These are phyloP conservation scores for Oryza meyeriana DNA, from an alignment of 176 grass and related monocot species.

Conservation along the genomic window DNA sequence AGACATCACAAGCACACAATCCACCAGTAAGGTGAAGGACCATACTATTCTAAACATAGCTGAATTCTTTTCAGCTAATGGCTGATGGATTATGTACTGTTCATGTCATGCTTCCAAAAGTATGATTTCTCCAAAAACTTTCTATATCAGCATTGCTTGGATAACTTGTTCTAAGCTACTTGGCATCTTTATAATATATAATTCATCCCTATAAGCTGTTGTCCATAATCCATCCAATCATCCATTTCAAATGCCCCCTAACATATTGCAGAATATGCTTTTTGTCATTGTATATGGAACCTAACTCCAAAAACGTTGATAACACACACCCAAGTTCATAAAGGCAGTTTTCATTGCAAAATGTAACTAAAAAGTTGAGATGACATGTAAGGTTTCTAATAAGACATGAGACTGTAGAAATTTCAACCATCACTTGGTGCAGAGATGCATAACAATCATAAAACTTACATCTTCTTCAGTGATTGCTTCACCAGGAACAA, in stretches of 20 bases:
- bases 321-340: neutral
- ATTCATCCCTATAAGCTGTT: no score
- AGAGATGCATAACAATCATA: neutral
- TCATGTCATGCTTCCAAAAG: no score
- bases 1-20: neutral
- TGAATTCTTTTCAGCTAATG: no score
- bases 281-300: neutral
- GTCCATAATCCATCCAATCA: no score
- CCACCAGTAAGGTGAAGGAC: neutral
- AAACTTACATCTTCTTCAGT: slow-evolving; percentile 87
- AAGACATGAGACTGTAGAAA: neutral
- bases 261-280: neutral
- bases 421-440: neutral
- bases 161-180: no score
- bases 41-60: neutral
- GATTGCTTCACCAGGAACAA: slow-evolving; percentile 73
- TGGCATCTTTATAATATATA: no score
- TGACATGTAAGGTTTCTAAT: neutral
- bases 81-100: no score
- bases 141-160: no score
- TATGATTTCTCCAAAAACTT: no score
- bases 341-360: neutral
- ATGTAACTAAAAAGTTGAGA: neutral
- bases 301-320: neutral
- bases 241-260: no score